Conservation (phyloP, 176 grass and related monocot genomes). For the Lolium multiflorum region DNA sequence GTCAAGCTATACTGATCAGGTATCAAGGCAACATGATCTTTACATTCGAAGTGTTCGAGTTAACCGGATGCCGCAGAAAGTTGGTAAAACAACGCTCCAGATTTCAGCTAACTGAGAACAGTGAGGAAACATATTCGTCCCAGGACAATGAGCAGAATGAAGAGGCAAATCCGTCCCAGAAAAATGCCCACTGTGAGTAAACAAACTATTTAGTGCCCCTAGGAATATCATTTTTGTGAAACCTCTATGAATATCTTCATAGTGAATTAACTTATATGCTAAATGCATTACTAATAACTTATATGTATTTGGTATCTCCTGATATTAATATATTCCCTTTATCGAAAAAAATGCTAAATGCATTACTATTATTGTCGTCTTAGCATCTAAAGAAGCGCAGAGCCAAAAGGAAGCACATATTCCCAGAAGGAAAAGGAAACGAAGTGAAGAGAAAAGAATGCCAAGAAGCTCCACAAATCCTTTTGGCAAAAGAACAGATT, state of each 20-base stretch:
- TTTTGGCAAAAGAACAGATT: background rate
- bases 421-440: background rate
- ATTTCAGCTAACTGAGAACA: background rate
- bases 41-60: constrained; percentile 30
- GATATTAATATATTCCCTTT: no score
- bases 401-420: background rate
- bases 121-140: no score
- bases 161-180: background rate
- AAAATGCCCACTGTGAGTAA: constrained; percentile 4
- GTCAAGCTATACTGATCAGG: constrained; percentile 25
- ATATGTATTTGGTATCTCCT: no score
- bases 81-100: background rate
- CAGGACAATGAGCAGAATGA: background rate
- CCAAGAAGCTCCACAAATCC: background rate
- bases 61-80: constrained; percentile 6
- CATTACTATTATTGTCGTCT: background rate
- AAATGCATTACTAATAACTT: background rate
- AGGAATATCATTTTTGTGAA: background rate
- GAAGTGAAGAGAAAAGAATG: background rate
- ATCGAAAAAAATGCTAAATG: background rate
- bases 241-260: no score
- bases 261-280: background rate
- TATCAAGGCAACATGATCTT: constrained; percentile 41
- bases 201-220: background rate
- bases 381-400: background rate